Conservation (phyloP, 148 eudicot genomes). For the Vaccinium darrowii region DNA sequence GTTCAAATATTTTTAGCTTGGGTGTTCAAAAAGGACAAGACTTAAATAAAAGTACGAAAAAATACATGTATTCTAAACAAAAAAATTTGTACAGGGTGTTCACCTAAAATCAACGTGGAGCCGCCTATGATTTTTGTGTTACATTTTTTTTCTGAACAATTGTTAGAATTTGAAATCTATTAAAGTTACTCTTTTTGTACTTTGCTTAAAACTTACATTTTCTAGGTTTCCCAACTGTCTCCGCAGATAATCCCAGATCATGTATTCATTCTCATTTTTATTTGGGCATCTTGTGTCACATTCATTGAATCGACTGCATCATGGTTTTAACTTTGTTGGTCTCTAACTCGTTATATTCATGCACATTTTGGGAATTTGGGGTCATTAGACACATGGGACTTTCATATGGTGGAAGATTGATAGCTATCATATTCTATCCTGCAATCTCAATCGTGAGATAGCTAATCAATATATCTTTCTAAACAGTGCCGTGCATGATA, state of each 20-base stretch:
- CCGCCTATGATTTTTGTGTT: not conserved
- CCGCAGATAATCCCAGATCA: not conserved
- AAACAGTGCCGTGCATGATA: constrained; percentile 53
- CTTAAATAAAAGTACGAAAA: no score
- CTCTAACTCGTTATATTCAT: not conserved
- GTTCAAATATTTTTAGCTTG: no score
- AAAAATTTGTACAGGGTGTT: no score
- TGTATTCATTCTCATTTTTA: not conserved
- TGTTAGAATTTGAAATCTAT: not conserved
- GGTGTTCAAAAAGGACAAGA: no score
- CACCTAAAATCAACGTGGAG: no score
- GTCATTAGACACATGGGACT: not conserved
- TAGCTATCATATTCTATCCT: not conserved
- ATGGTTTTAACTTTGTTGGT: not conserved
- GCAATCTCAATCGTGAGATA: not conserved
- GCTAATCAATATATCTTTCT: constrained; percentile 17
- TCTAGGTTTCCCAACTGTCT: not conserved
- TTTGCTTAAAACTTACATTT: not conserved
- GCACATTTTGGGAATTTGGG: not conserved
- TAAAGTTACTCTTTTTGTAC: not conserved
- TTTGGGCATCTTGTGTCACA: no score
- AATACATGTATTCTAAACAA: no score
- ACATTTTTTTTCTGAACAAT: not conserved
- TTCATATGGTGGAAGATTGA: not conserved
- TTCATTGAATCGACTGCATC: not conserved